phyloP scores from a whole-genome alignment of 139 green algal species.

The Micromonas pusilla region DNA sequence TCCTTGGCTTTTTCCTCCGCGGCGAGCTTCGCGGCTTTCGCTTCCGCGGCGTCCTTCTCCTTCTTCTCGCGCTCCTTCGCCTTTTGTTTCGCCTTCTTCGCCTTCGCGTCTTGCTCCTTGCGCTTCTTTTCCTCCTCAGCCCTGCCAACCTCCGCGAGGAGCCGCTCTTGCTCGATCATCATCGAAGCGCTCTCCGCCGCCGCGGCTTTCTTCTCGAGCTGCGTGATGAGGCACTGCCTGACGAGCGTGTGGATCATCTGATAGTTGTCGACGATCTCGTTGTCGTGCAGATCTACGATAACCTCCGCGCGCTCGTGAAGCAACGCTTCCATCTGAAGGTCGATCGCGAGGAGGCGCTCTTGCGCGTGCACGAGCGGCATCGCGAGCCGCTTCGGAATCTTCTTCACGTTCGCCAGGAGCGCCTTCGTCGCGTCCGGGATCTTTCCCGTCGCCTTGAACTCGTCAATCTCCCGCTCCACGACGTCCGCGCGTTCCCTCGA shows the following conservation, averaged over 20 bases:
- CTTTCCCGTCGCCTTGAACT: not conserved
- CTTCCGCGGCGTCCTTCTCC: not conserved
- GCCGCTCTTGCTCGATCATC: not conserved
- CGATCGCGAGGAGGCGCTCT: not conserved
- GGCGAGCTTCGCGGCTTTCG: no score
- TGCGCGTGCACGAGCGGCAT: not conserved
- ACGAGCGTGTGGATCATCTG: not conserved
- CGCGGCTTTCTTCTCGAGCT: not conserved
- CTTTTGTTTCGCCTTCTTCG: slow-evolving; percentile 5
- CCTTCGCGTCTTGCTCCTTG: not conserved
- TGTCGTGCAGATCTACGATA: not conserved
- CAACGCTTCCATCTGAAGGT: not conserved
- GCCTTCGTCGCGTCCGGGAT: not conserved
- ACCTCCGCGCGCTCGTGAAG: not conserved
- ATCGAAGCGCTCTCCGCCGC: not conserved
- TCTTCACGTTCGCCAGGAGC: not conserved
- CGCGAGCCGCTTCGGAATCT: not conserved
- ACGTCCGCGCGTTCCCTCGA: no score
- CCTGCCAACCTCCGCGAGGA: not conserved
- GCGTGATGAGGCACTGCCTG: not conserved
- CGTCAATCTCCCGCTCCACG: no score
- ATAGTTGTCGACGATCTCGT: not conserved
- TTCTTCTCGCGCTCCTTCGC: not conserved
- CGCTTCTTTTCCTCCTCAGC: not conserved
- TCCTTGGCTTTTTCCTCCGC: not conserved